These are phyloP conservation scores for Naganishia vishniacii DNA, from an alignment of 768 basidiomycete species.

Conservation along the genomic window DNA sequence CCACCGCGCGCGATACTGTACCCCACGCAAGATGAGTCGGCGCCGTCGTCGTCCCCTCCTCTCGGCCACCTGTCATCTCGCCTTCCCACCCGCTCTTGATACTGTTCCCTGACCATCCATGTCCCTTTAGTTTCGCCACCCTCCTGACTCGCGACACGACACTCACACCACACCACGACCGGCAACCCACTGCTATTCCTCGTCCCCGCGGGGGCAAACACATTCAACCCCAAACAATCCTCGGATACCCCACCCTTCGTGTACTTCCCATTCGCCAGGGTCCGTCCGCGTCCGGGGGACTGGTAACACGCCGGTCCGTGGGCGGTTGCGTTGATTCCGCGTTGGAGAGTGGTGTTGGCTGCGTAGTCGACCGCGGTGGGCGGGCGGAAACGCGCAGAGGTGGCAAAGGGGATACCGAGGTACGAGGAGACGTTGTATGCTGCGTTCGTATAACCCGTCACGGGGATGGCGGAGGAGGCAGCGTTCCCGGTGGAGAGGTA, in stretches of 20 bases:
- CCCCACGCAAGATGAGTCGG: too few species aligned
- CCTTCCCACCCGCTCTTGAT: not conserved
- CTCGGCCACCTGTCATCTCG: too few species aligned
- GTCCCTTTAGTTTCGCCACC: too few species aligned
- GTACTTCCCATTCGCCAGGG: not conserved
- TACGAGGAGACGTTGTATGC: constrained; percentile 34
- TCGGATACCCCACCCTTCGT: constrained; percentile 44
- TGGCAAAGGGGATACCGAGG: constrained; percentile 44
- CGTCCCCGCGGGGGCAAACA: constrained; percentile 51
- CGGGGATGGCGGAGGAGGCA: constrained; percentile 6
- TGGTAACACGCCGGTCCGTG: constrained; percentile 42
- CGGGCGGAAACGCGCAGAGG: constrained; percentile 38
- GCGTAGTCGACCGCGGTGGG: constrained; percentile 27
- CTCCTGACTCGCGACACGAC: not conserved
- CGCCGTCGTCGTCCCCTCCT: too few species aligned
- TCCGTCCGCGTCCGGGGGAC: constrained; percentile 23
- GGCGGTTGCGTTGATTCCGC: constrained; percentile 32
- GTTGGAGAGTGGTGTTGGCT: constrained; percentile 30
- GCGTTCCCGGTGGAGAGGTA: not conserved
- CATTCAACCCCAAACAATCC: constrained; percentile 55
- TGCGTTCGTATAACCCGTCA: constrained; percentile 31
- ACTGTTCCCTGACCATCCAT: not conserved
- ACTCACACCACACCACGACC: constrained; percentile 52
- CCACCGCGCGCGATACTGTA: too few species aligned
- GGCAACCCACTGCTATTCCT: constrained; percentile 45